Percentiles rank a stretch among this genome's conserved stretches.
Evolutionary conservation across 805 yeast species (phyloP).

Genomic region (Crinitomyces ghanaensis): DNA sequence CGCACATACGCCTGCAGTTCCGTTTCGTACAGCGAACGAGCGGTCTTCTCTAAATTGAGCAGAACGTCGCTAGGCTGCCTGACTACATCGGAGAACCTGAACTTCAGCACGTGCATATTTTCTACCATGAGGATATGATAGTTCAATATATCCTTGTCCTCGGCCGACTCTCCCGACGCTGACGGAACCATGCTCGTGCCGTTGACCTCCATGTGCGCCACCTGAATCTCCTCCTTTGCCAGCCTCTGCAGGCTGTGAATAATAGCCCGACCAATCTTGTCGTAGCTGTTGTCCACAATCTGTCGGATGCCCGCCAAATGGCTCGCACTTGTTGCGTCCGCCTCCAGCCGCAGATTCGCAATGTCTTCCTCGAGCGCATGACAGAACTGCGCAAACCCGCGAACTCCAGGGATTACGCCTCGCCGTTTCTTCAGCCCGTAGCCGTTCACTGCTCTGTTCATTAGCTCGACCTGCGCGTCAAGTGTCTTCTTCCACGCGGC

Average conservation of each 20-base stretch:
- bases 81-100: no score
- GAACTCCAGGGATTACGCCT: constrained; percentile 35
- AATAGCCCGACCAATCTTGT: constrained; percentile 22
- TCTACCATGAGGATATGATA: constrained; percentile 38
- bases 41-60: constrained; percentile 10
- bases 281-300: constrained; percentile 23
- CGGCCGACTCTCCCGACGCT: constrained; percentile 15
- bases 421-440: constrained; percentile 30
- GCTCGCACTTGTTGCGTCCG: background rate
- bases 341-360: constrained; percentile 5
- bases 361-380: constrained; percentile 29
- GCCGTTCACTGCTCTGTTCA: constrained; percentile 30
- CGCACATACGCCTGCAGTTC: constrained; percentile 33
- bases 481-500: constrained; percentile 50
- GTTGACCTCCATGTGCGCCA: no score
- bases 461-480: constrained; percentile 38
- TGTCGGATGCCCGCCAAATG: constrained; percentile 9
- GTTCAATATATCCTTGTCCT: constrained; percentile 29
- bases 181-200: constrained; percentile 7
- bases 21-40: constrained; percentile 14
- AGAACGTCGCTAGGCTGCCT: no score
- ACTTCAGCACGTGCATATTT: constrained; percentile 41
- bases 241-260: constrained; percentile 22
- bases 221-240: constrained; percentile 18
- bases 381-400: constrained; percentile 38